Evolutionary conservation across 2,329 filamentous ascomycete genomes (phyloP).

Genomic region (Aureobasidium pullulans): DNA sequence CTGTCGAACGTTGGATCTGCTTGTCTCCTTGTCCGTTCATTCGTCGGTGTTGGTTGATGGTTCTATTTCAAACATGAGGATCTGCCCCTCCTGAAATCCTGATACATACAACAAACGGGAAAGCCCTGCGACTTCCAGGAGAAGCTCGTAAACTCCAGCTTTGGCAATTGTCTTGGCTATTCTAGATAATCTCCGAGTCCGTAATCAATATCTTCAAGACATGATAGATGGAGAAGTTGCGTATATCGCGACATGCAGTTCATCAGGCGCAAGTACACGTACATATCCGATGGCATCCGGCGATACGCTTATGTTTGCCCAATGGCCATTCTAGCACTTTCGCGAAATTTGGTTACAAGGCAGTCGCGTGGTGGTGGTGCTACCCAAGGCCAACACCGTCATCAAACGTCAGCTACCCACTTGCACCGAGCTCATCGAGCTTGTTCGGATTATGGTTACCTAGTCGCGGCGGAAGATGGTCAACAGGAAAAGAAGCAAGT

Average conservation of each 20-base stretch:
- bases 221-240: background rate
- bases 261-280: background rate
- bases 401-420: conserved; percentile 7
- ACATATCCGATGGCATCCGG: background rate
- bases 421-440: background rate
- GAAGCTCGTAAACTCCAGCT: background rate
- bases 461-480: background rate
- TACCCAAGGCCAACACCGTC: conserved; percentile 1
- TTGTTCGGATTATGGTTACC: background rate
- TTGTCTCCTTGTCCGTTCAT: background rate
- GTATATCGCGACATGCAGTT: background rate
- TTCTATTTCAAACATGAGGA: conserved; percentile 11
- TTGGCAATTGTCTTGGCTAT: background rate
- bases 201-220: background rate
- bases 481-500: background rate
- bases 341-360: background rate
- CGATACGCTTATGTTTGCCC: background rate
- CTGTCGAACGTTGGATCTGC: background rate
- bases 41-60: background rate
- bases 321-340: background rate
- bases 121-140: background rate
- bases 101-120: background rate
- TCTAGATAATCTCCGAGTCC: background rate
- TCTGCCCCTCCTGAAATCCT: background rate
- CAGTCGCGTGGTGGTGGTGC: background rate